phyloP scores from a whole-genome alignment of 2,329 filamentous ascomycete species.

The Botrytis hyacinthi region DNA sequence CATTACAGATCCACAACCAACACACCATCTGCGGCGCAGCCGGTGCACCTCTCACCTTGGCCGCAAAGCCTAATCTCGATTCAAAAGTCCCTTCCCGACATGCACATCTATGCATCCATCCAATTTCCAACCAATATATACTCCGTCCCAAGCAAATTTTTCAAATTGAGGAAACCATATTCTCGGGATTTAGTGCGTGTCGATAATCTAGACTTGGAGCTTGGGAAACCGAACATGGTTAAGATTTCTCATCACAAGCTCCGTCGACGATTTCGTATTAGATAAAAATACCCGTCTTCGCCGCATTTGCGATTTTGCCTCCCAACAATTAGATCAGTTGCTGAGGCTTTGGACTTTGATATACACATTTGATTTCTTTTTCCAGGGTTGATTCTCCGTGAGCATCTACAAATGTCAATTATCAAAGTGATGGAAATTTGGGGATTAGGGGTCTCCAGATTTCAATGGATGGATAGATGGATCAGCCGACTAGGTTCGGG shows the following conservation, averaged over 20 bases:
- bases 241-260: not conserved
- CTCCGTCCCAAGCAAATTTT: not conserved
- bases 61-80: not conserved
- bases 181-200: not conserved
- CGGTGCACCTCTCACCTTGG: not conserved
- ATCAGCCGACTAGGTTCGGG: conserved; percentile 14
- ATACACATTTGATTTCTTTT: not conserved
- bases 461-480: not conserved
- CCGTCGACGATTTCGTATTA: not conserved
- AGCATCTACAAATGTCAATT: not conserved
- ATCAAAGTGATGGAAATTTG: not conserved
- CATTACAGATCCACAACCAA: not conserved
- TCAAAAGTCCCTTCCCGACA: not conserved
- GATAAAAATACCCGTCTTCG: not conserved
- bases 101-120: not conserved
- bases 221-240: not conserved
- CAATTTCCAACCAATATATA: not conserved
- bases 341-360: not conserved
- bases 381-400: not conserved
- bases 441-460: not conserved
- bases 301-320: not conserved
- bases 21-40: not conserved
- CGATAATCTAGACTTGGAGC: not conserved
- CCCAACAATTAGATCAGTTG: not conserved
- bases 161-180: not conserved